Evolutionary conservation across 106 monocot species (phyloP), one percentile per base, ranked within the genome.

Genomic region (Dioscorea alata): DNA sequence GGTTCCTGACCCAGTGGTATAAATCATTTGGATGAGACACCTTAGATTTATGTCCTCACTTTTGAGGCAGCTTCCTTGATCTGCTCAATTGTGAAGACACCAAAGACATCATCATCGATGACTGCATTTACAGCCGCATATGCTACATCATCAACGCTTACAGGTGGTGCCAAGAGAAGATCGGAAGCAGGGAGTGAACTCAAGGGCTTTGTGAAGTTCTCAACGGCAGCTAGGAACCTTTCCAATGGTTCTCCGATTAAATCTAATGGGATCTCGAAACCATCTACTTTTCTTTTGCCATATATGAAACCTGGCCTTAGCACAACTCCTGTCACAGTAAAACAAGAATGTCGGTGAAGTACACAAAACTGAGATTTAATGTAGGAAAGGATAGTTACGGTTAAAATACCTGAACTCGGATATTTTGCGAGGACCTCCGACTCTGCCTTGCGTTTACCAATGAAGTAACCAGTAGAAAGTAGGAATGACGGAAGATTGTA

Each of bases 51-150:
- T 23, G 48, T 49, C 68, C 66, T 83, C 49, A 80, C 81, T 70
- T 94, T 94, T 12, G 85, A 73, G 14, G 94, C 94, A 74, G 94
- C 90, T 81, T 90, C 86, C 69, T 75, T 94, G 76, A 94, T 94
- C 64, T 90, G 90, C 69, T 90, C 94, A 1, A 94, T 85, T 4
- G 81, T 85, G 71, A 94, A 94, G 25, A 94, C 78, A 4, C 94
- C 94, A 48, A 94, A 94, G 69, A 94, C 67, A 23, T 76, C 74
- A 48, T 90, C 87, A 61, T 94, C 90, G 2, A 69, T 13, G 17
- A 90, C 78, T 19, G 87, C 90, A 67, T 85, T 82, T 48, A 87
- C 65, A 22, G 67, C 85, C 0, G 94, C 90, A 53, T 69, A 79
- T 19, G 90, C 94, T 13, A 94, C 82, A 61, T 94, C 94, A 22